Evolutionary conservation across 2,329 filamentous ascomycete species (phyloP), one percentile per base, ranked within the genome.

Genomic region (Coccinonectria pachysandricola): DNA sequence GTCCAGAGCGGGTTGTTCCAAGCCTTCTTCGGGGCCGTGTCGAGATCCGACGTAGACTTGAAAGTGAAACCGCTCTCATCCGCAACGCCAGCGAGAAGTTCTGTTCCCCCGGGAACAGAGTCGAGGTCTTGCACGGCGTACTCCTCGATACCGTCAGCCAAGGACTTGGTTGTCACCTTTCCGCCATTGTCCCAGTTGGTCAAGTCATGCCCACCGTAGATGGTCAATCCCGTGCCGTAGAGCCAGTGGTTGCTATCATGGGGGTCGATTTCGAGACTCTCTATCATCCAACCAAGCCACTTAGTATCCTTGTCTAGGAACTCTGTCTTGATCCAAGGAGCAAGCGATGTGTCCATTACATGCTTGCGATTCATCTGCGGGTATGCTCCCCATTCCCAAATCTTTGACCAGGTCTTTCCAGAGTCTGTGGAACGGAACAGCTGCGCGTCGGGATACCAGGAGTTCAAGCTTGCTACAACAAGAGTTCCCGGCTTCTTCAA

Each of bases 241-340:
- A 74, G 50, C 66, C 68, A 74, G 43, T 73, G 69, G 40, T 73
- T 59, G 30, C 66, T 71, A 39, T 75, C 68, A 14, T 62, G 57
- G 0, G 71, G 71, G 39, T 75, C 57, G 25, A 75, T 75, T 12
- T 65, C 65, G 6, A 75, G 46, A 1, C 62, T 52, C 39, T 75
- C 71, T 7, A 74, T 67, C 71, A 74, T 75, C 69, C 70, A 75
- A 1, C 71, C 71, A 4, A 75, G 47, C 15, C 56, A 56, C 49
- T 70, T 67, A 9, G 53, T 57, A 29, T 67, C 63, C 6, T 46
- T 43, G 3, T 61, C 56, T 10, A 66, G 46, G 28, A 65, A 65
- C n/a, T 59, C 53, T 12, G 61, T 56, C 38, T 64, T 54, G 27
- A 71, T 59, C 67, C 68, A 73, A 0, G 68, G 68, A 0, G 67